phyloP scores from a whole-genome alignment of 1,139 yeast species.

The Ogataea hybrid region DNA sequence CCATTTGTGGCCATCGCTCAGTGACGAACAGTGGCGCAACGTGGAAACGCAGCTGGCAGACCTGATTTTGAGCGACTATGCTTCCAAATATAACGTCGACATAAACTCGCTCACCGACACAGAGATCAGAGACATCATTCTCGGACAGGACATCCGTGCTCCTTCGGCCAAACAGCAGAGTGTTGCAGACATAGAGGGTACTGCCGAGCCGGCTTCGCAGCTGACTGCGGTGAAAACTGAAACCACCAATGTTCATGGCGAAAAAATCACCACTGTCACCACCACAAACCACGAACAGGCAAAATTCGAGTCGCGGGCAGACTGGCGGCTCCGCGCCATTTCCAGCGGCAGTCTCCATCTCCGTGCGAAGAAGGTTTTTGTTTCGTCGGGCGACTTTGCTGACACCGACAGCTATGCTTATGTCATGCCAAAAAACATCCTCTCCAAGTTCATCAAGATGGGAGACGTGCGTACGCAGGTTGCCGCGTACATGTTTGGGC shows the following conservation, averaged over 20 bases:
- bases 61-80: conserved; percentile 79
- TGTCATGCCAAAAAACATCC: conserved; percentile 76
- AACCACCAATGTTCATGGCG: conserved; percentile 92
- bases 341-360: conserved; percentile 71
- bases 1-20: conserved; percentile 91
- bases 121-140: conserved; percentile 88
- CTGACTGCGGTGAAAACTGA: conserved; percentile 80
- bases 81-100: conserved; percentile 81
- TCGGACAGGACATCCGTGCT: conserved; percentile 92
- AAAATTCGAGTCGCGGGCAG: conserved; percentile 78
- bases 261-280: conserved; percentile 90
- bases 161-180: conserved; percentile 81
- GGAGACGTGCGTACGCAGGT: conserved; percentile 82
- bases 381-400: conserved; percentile 58
- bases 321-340: conserved; percentile 89
- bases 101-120: conserved; percentile 87
- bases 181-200: conserved; percentile 73
- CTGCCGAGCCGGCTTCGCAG: conserved; percentile 35
- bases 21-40: conserved; percentile 87
- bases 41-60: conserved; percentile 89
- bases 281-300: conserved; percentile 88
- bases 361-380: conserved; percentile 75
- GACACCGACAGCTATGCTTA: conserved; percentile 61
- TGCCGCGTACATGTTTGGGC: conserved; percentile 79
- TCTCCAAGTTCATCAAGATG: conserved; percentile 74